Base-by-base conservation (phyloP, 164 flowering plant species). In the Annona squamosa region DNA sequence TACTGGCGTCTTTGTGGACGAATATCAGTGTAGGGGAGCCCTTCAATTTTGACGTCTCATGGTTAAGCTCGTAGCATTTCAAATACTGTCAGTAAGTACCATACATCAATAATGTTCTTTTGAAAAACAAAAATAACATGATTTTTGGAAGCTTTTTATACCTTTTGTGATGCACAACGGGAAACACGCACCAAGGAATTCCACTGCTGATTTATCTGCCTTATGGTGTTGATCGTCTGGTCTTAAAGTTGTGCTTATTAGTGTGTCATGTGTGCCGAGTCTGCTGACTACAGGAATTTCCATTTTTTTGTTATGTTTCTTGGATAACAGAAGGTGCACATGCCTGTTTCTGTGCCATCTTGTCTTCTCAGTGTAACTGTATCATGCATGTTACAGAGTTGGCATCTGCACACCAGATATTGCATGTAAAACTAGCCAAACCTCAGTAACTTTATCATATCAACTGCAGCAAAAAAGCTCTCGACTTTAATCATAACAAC, bases 1-100 rank as follows among this genome's bases (percentile, higher is more conserved):
- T 84, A 66, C 75, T 92, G 97, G 99, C 96, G 97, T 63, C 89
- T 92, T 7, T 92, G 97, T 84, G 97, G 97, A 4, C 79, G 90
- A 67, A 86, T 93, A 69, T 70, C 82, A 26, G 17, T 78, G 43
- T 84, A 85, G 76, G 19, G 2, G 72, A 16, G 16, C 48, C 45
- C 3, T 45, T 68, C 70, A 45, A 2, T n/a, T 10, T 46, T 16
- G 48, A 17, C 26, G 56, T 46, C 12, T 46, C 46, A 44, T 10
- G 17, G 48, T 17, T n/a, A 16, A 4, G 37, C 56, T n/a, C n/a
- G 2, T 45, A 5, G 7, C 46, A 66, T 66, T 9, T 66, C 48
- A 42, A n/a, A 12, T 66, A 3, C 45, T 12, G 17, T 63, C 18
- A 63, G 56, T 68, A 46, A 66, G 69, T 5, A 42, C 10, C 9